Conservation (phyloP, 192 early-diverging fungal species). For the Coemansia asiatica region DNA sequence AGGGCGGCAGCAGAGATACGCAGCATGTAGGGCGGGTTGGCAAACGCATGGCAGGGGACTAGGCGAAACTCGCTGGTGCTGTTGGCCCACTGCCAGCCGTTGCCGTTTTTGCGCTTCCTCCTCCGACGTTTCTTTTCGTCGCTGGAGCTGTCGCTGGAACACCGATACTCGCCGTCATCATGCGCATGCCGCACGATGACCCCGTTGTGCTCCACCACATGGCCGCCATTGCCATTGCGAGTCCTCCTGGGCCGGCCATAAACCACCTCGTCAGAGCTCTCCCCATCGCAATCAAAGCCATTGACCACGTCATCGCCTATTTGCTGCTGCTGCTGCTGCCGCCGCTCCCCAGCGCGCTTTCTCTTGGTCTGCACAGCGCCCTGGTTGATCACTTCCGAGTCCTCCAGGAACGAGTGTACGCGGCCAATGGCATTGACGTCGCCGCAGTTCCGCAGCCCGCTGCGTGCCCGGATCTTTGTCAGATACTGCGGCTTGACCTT, state of each 20-base stretch:
- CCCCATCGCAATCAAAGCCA: constrained; percentile 10
- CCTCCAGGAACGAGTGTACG: constrained; percentile 82
- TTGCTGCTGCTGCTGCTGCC: not conserved
- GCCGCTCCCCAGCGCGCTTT: not conserved
- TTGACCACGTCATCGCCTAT: not conserved
- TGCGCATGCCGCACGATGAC: constrained; percentile 27
- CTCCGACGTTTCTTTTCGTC: not conserved
- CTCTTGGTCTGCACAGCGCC: constrained; percentile 47
- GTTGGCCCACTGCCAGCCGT: constrained; percentile 6
- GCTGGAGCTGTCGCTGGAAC: constrained; percentile 6
- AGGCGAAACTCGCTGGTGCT: constrained; percentile 44
- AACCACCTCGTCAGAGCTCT: not conserved
- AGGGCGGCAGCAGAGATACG: constrained; percentile 33
- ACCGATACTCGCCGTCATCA: constrained; percentile 34
- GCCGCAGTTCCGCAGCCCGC: constrained; percentile 76
- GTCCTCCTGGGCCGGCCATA: not conserved
- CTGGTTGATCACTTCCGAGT: constrained; percentile 74
- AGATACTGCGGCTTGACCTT: constrained; percentile 67
- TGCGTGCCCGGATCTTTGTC: constrained; percentile 78
- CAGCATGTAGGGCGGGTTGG: constrained; percentile 20
- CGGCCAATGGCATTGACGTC: constrained; percentile 93
- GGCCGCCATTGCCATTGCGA: constrained; percentile 20
- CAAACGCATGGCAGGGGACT: constrained; percentile 22
- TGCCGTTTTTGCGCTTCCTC: constrained; percentile 2
- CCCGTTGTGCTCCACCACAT: constrained; percentile 34